These are phyloP conservation scores for Camelina hispida DNA, from an alignment of 345 rosid species.

Conservation along the genomic window DNA sequence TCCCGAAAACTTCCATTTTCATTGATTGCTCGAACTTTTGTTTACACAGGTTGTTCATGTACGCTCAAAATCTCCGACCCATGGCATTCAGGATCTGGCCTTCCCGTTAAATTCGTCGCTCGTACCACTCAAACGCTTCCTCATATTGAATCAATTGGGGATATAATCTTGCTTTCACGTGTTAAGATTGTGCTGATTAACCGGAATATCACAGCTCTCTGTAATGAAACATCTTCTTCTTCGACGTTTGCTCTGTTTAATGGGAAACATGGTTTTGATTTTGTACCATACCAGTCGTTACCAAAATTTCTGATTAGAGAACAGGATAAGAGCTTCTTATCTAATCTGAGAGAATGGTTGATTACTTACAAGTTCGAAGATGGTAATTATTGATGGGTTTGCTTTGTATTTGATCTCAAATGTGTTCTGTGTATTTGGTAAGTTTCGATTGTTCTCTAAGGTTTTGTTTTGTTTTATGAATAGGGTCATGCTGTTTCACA, in stretches of 20 bases:
- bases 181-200: slow-evolving; percentile 44
- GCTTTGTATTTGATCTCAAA: neutral
- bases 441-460: neutral
- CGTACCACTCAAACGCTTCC: slow-evolving; percentile 30
- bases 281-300: slow-evolving; percentile 30
- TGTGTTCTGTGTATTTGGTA: neutral
- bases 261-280: neutral
- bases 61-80: slow-evolving; percentile 36
- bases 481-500: slow-evolving; percentile 39
- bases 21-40: neutral
- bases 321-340: slow-evolving; percentile 33
- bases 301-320: slow-evolving; percentile 38
- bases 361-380: slow-evolving; percentile 18
- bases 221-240: slow-evolving; percentile 23
- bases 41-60: slow-evolving; percentile 29
- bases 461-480: slow-evolving; percentile 12
- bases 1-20: neutral
- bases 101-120: slow-evolving; percentile 36
- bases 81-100: slow-evolving; percentile 32
- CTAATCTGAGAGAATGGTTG: slow-evolving; percentile 36
- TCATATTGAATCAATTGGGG: slow-evolving; percentile 36
- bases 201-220: slow-evolving; percentile 38
- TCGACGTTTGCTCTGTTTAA: slow-evolving; percentile 31
- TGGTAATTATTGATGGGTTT: slow-evolving; percentile 37
- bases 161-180: slow-evolving; percentile 35